Conservation (phyloP, 2,329 filamentous ascomycete species). For the Colletotrichum tabaci region DNA sequence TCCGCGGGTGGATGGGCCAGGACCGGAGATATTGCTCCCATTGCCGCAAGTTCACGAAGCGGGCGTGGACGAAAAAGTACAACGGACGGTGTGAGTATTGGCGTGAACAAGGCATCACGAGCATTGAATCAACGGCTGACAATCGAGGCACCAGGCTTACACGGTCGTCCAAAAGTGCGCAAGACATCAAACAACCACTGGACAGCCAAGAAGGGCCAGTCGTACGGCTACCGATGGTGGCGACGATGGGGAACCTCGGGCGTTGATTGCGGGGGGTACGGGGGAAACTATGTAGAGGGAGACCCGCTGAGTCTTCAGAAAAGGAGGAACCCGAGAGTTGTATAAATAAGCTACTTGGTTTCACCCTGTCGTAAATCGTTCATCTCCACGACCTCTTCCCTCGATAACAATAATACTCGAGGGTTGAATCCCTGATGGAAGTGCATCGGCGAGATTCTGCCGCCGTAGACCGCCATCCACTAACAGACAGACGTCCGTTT, state of each 20-base stretch:
- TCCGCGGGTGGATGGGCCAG: background rate
- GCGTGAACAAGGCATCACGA: too few relatives aligned
- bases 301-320: background rate
- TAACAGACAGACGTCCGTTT: too few relatives aligned
- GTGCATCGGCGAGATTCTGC: background rate
- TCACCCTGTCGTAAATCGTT: too few relatives aligned
- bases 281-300: background rate
- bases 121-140: background rate
- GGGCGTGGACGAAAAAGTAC: slow-evolving; percentile 4
- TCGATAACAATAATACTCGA: too few relatives aligned
- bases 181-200: slow-evolving; percentile 18
- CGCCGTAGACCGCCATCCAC: background rate
- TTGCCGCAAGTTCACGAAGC: slow-evolving; percentile 23
- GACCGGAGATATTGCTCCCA: slow-evolving; percentile 3
- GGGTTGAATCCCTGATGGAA: too few relatives aligned
- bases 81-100: slow-evolving; percentile 26
- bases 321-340: slow-evolving; percentile 6
- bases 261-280: background rate
- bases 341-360: background rate
- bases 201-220: slow-evolving; percentile 19
- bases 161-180: slow-evolving; percentile 9
- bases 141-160: background rate
- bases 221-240: slow-evolving; percentile 28
- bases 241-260: slow-evolving; percentile 10
- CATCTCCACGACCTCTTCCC: too few relatives aligned